Percentiles rank a stretch among this genome's conserved stretches.
Evolutionary conservation across 2,329 filamentous ascomycete genomes (phyloP).

Genomic region (Monosporascus sp.): DNA sequence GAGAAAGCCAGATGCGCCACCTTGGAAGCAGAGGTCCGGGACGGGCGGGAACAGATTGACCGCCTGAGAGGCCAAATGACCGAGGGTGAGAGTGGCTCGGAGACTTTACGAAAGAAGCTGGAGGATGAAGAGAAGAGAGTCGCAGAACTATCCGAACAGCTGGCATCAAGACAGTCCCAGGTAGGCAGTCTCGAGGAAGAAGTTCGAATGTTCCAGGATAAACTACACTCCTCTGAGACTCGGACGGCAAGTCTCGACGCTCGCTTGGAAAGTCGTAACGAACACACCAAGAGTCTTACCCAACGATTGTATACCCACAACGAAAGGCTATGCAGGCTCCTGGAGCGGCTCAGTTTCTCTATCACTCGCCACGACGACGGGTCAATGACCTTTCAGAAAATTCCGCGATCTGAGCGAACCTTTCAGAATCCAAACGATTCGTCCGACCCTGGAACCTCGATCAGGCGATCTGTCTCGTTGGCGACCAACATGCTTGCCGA

Average conservation of each 20-base stretch:
- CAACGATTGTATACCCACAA: slow-evolving; percentile 79
- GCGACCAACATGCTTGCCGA: slow-evolving; percentile 52
- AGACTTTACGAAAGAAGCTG: slow-evolving; percentile 67
- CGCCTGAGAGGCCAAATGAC: slow-evolving; percentile 66
- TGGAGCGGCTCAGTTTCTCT: slow-evolving; percentile 83
- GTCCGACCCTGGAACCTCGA: slow-evolving; percentile 47
- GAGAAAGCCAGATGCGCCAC: slow-evolving; percentile 49
- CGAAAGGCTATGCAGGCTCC: slow-evolving; percentile 72
- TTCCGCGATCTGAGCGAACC: slow-evolving; percentile 54
- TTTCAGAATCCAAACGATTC: slow-evolving; percentile 54
- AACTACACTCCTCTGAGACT: slow-evolving; percentile 48
- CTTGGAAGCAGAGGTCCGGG: slow-evolving; percentile 52
- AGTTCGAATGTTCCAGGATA: slow-evolving; percentile 62
- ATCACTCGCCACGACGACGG: slow-evolving; percentile 64
- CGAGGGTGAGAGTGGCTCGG: slow-evolving; percentile 78
- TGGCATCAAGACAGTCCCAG: slow-evolving; percentile 71
- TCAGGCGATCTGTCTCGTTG: slow-evolving; percentile 49
- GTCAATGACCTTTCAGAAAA: slow-evolving; percentile 68
- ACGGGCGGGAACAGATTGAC: slow-evolving; percentile 64
- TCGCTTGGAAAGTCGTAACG: slow-evolving; percentile 64
- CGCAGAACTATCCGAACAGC: slow-evolving; percentile 59
- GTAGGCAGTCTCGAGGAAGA: slow-evolving; percentile 73
- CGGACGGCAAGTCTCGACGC: slow-evolving; percentile 45
- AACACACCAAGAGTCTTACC: slow-evolving; percentile 75
- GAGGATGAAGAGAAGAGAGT: slow-evolving; percentile 71